phyloP scores from a whole-genome alignment of 306 rosid genomes.

The Geum urbanum region DNA sequence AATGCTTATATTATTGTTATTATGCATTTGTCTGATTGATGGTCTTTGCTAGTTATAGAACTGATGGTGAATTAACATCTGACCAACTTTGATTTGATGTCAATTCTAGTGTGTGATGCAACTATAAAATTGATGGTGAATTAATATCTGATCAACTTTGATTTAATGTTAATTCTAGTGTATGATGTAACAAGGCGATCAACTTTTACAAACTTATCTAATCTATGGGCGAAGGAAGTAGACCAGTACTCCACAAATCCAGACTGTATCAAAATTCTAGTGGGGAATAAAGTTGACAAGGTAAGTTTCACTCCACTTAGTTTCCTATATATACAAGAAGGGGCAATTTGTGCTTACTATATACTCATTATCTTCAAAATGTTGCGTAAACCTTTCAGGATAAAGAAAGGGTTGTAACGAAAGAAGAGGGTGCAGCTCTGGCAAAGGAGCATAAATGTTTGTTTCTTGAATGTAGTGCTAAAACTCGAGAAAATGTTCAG shows the following conservation, averaged over 20 bases:
- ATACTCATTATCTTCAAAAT: neutral
- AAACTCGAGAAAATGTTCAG: slow-evolving; percentile 75
- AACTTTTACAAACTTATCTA: slow-evolving; percentile 67
- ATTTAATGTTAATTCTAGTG: slow-evolving; percentile 39
- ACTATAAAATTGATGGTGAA: slow-evolving; percentile 22
- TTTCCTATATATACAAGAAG: slow-evolving; percentile 1
- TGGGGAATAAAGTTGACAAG: slow-evolving; percentile 91
- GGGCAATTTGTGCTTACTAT: neutral
- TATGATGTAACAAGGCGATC: slow-evolving; percentile 87
- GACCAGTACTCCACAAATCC: slow-evolving; percentile 57
- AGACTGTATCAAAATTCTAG: slow-evolving; percentile 72
- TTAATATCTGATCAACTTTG: slow-evolving; percentile 13
- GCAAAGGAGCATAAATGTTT: slow-evolving; percentile 62
- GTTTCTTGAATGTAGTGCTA: slow-evolving; percentile 83
- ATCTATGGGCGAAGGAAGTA: slow-evolving; percentile 82
- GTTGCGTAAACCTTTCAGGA: slow-evolving; percentile 39
- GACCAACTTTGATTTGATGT: slow-evolving; percentile 17
- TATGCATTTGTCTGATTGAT: neutral
- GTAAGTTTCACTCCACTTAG: slow-evolving; percentile 32
- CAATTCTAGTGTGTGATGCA: slow-evolving; percentile 68
- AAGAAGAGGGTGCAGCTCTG: slow-evolving; percentile 82
- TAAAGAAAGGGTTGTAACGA: slow-evolving; percentile 62
- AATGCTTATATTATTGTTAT: neutral
- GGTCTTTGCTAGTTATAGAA: neutral
- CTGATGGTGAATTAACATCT: slow-evolving; percentile 5